A percentile compares a stretch with the other conserved stretches of the same genome.
These are phyloP conservation scores for Cutaneotrichosporon mucoides DNA, from an alignment of 1,284 basidiomycete species.

Conservation along the genomic window DNA sequence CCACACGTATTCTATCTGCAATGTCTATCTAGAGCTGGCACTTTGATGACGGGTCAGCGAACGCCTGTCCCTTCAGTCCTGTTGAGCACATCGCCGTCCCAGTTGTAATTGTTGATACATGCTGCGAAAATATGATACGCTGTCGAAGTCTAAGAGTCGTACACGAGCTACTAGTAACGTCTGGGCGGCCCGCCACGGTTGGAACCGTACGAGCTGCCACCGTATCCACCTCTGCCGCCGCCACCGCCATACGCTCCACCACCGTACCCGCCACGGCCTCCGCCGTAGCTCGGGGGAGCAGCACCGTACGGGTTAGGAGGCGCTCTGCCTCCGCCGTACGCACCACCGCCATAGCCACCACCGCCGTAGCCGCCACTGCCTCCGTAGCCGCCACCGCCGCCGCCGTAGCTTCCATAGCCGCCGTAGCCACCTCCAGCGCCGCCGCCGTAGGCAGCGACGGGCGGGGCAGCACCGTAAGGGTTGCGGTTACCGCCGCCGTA, in stretches of 20 bases:
- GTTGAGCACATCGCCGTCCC: too few relatives aligned
- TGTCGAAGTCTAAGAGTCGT: neutral
- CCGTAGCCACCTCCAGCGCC: constrained; percentile 8
- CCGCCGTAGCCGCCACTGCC: neutral
- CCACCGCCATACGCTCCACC: neutral
- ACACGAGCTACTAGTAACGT: neutral
- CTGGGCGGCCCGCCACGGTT: neutral
- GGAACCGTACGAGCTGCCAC: neutral
- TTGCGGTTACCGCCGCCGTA: constrained; percentile 8
- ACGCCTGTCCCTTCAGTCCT: too few relatives aligned
- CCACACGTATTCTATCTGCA: too few relatives aligned
- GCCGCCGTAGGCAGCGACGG: constrained; percentile 7
- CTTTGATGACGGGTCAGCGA: too few relatives aligned
- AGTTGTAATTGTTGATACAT: neutral
- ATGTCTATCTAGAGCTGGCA: too few relatives aligned
- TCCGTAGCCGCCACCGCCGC: neutral
- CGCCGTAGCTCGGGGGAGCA: neutral
- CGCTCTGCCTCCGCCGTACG: constrained; percentile 24
- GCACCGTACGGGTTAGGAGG: neutral
- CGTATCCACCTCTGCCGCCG: neutral
- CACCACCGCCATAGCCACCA: constrained; percentile 47
- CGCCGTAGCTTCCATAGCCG: constrained; percentile 1
- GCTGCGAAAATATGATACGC: neutral
- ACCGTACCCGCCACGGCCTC: constrained; percentile 1
- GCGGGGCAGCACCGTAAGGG: constrained; percentile 10